Evolutionary conservation across 768 basidiomycete genomes (phyloP).

Genomic region (Hortiboletus flavorubellus): DNA sequence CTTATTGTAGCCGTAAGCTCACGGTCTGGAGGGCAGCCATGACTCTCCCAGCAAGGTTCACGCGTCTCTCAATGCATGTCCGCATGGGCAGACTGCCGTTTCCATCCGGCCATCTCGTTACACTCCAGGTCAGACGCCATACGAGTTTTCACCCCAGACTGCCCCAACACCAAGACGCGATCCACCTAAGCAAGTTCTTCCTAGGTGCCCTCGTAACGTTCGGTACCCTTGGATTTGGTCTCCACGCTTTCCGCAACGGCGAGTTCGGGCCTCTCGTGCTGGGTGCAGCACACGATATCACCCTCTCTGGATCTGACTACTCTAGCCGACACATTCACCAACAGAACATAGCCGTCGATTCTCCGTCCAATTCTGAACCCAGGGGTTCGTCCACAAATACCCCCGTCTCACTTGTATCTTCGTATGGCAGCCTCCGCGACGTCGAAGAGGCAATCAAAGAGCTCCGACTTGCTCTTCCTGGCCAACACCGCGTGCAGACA

Average conservation of each 20-base stretch:
- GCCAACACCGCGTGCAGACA: slow-evolving; percentile 46
- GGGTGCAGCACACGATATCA: not conserved
- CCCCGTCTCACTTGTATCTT: slow-evolving; percentile 10
- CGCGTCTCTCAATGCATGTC: not conserved
- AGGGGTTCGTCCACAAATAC: not conserved
- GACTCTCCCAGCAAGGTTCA: not conserved
- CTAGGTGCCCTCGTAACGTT: slow-evolving; percentile 19
- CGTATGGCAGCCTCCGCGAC: slow-evolving; percentile 48
- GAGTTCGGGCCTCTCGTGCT: slow-evolving; percentile 6
- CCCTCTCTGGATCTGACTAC: not conserved
- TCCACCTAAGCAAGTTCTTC: slow-evolving; percentile 11
- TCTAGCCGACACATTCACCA: not conserved
- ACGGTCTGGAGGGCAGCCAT: not conserved
- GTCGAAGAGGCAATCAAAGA: slow-evolving; percentile 51
- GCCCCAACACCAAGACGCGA: slow-evolving; percentile 3
- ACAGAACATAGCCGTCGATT: not conserved
- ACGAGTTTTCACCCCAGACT: not conserved
- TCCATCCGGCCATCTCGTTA: not conserved
- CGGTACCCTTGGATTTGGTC: slow-evolving; percentile 18
- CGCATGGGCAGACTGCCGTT: not conserved
- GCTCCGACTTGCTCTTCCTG: slow-evolving; percentile 44
- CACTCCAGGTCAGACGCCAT: slow-evolving; percentile 1
- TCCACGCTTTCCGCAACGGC: slow-evolving; percentile 13
- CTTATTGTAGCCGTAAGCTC: too few relatives aligned
- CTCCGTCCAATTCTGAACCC: not conserved